phyloP scores from a whole-genome alignment of 208 protist species.

The Novymonas esmeraldas region DNA sequence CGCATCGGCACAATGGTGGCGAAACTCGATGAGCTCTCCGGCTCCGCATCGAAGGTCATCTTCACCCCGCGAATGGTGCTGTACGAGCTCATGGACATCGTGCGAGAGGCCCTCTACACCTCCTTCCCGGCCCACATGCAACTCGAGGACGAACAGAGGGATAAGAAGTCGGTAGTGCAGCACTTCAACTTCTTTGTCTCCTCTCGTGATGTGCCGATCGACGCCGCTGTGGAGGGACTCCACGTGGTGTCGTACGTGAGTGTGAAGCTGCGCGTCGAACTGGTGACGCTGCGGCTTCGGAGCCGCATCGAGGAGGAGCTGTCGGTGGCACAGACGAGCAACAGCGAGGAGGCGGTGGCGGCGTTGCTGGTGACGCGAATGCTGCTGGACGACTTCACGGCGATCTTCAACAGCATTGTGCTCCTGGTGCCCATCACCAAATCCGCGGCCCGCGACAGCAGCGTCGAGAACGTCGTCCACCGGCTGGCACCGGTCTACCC shows the following conservation, averaged over 20 bases:
- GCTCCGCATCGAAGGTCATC: slow-evolving; percentile 23
- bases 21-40: slow-evolving; percentile 44
- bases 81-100: slow-evolving; percentile 48
- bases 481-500: slow-evolving; percentile 35
- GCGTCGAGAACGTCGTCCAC: slow-evolving; percentile 5
- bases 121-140: slow-evolving; percentile 31
- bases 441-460: slow-evolving; percentile 17
- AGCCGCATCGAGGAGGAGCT: slow-evolving; percentile 44
- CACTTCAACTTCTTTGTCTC: slow-evolving; percentile 33
- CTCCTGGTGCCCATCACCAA: slow-evolving; percentile 57
- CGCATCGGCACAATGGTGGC: slow-evolving; percentile 55
- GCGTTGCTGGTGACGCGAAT: slow-evolving; percentile 55
- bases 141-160: slow-evolving; percentile 12
- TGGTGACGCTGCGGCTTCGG: slow-evolving; percentile 45
- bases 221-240: slow-evolving; percentile 51
- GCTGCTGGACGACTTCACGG: slow-evolving; percentile 58
- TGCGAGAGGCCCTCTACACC: slow-evolving; percentile 47
- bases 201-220: slow-evolving; percentile 47
- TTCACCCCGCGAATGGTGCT: slow-evolving; percentile 55
- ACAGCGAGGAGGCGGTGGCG: slow-evolving; percentile 25
- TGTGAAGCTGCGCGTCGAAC: slow-evolving; percentile 68
- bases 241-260: slow-evolving; percentile 60
- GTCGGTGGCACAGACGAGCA: slow-evolving; percentile 8
- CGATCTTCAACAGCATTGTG: slow-evolving; percentile 54
- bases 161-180: slow-evolving; percentile 12